Conservation (phyloP, 2,329 filamentous ascomycete genomes). For the Lachnellula occidentalis region DNA sequence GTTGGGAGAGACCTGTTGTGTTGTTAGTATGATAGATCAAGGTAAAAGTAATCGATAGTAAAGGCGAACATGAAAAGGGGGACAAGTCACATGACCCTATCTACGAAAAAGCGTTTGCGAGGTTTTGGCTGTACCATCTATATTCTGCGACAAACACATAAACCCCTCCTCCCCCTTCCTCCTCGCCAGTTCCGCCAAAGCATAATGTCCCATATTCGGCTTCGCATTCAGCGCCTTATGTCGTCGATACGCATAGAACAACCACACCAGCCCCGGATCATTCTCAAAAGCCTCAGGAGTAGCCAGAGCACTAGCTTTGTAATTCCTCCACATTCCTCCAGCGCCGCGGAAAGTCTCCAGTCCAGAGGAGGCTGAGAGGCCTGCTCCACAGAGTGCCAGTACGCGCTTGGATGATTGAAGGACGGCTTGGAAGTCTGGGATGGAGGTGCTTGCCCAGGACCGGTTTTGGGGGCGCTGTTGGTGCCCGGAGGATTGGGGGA, state of each 20-base stretch:
- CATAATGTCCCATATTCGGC: slow-evolving; percentile 75
- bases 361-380: slow-evolving; percentile 54
- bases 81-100: background rate
- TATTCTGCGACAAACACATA: slow-evolving; percentile 78
- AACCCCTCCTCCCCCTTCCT: slow-evolving; percentile 53
- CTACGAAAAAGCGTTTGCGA: background rate
- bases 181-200: slow-evolving; percentile 68
- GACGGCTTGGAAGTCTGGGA: slow-evolving; percentile 20
- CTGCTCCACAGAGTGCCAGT: slow-evolving; percentile 43
- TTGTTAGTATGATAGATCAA: background rate
- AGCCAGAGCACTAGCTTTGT: slow-evolving; percentile 67
- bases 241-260: slow-evolving; percentile 80
- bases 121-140: slow-evolving; percentile 62
- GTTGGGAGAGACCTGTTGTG: slow-evolving; percentile 49
- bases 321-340: slow-evolving; percentile 78
- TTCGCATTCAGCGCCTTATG: slow-evolving; percentile 71
- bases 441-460: slow-evolving; percentile 11
- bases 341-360: slow-evolving; percentile 78
- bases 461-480: background rate
- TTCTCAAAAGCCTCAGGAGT: slow-evolving; percentile 69
- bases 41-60: background rate
- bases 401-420: slow-evolving; percentile 19
- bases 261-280: slow-evolving; percentile 80
- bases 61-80: background rate
- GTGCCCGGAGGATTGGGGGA: background rate